These are phyloP conservation scores for Entoloma clypeatum DNA, from an alignment of 1,284 basidiomycete species.

Conservation along the genomic window DNA sequence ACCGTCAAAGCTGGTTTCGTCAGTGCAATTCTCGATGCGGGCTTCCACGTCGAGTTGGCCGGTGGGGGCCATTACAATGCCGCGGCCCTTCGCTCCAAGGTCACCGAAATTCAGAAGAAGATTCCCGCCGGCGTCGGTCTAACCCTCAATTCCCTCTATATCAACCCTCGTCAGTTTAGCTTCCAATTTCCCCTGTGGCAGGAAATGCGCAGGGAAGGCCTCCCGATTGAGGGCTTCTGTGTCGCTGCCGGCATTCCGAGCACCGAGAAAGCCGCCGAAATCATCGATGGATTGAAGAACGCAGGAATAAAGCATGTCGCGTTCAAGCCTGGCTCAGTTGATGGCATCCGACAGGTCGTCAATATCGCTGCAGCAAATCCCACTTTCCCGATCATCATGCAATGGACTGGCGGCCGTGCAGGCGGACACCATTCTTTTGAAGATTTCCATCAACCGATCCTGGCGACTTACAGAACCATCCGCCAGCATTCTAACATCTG, in stretches of 20 bases:
- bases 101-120: slow-evolving; percentile 82
- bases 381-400: slow-evolving; percentile 96
- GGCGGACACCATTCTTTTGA: slow-evolving; percentile 98
- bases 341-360: slow-evolving; percentile 95
- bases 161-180: slow-evolving; percentile 95
- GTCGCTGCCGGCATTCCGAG: slow-evolving; percentile 94
- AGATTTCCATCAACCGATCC: slow-evolving; percentile 96
- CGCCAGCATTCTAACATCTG: slow-evolving; percentile 87
- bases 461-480: slow-evolving; percentile 88
- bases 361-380: slow-evolving; percentile 95
- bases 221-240: slow-evolving; percentile 97
- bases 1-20: slow-evolving; percentile 94
- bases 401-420: slow-evolving; percentile 99
- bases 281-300: slow-evolving; percentile 72
- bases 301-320: slow-evolving; percentile 93
- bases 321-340: slow-evolving; percentile 97
- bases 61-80: slow-evolving; percentile 97
- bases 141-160: slow-evolving; percentile 94
- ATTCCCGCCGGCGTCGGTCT: slow-evolving; percentile 87
- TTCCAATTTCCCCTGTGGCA: slow-evolving; percentile 99
- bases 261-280: slow-evolving; percentile 91
- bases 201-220: slow-evolving; percentile 92
- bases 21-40: slow-evolving; percentile 87
- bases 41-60: slow-evolving; percentile 95
- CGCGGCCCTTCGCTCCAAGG: slow-evolving; percentile 82